A percentile compares a stretch with the other conserved stretches of the same genome.
phyloP scores from a whole-genome alignment of 305 asterid genomes.

The Ajuga reptans region DNA sequence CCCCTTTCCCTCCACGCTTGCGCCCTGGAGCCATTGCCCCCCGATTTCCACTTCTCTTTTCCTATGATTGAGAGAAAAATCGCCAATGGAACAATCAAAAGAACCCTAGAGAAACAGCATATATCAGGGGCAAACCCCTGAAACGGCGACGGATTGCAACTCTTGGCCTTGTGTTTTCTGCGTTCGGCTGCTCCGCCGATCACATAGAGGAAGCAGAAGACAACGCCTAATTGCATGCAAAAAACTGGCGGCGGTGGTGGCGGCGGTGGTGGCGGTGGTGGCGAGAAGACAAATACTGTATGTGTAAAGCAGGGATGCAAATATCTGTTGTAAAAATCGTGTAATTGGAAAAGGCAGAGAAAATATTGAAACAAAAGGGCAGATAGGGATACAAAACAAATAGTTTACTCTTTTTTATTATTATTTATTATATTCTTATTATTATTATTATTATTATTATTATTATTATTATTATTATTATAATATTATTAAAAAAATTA shows the following conservation, averaged over 20 bases:
- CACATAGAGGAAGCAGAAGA: constrained; percentile 1
- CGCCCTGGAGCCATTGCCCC: constrained; percentile 74
- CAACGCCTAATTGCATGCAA: constrained; percentile 11
- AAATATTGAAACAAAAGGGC: not conserved
- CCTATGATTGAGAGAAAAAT: constrained; percentile 15
- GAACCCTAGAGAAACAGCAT: constrained; percentile 29
- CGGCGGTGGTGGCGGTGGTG: constrained; percentile 19
- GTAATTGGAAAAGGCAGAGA: not conserved
- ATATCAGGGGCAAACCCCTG: constrained; percentile 31
- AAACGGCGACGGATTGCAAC: constrained; percentile 21
- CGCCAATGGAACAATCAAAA: constrained; percentile 17
- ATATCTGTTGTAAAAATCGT: constrained; percentile 13
- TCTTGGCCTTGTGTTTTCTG: not conserved
- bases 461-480: too few species aligned
- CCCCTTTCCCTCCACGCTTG: constrained; percentile 62
- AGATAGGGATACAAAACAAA: not conserved
- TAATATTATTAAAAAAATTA: too few species aligned
- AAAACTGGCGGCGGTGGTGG: constrained; percentile 16
- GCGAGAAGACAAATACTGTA: constrained; percentile 21
- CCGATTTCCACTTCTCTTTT: not conserved
- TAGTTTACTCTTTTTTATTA: too few species aligned
- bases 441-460: too few species aligned
- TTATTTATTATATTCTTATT: too few species aligned
- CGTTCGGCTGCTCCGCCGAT: constrained; percentile 23
- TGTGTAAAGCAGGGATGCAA: constrained; percentile 17